Evolutionary conservation across 2,329 filamentous ascomycete species (phyloP), one percentile per base, ranked within the genome.

Genomic region (Ascosphaera apis): DNA sequence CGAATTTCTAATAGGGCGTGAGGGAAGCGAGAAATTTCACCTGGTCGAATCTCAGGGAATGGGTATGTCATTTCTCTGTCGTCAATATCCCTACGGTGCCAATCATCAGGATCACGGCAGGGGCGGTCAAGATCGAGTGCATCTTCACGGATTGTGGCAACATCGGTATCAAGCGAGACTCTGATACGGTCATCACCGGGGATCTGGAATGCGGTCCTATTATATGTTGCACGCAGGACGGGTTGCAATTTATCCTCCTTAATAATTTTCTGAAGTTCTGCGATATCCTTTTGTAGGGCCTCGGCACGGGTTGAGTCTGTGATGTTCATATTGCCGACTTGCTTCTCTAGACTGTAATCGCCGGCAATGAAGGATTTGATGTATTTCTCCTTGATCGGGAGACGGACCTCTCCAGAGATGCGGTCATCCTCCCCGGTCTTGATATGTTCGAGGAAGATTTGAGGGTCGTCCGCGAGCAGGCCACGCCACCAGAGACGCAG

Each of bases 351-450:
- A 92, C 79, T 47, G 78, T 73, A 56, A 93, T 88, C 69, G 34
- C 78, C 82, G 36, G 79, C 72, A 36, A 98, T 69, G 57, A 92
- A 93, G 1, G 74, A 65, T 53, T 84, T 75, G 41, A 95, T 66
- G 51, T 93, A 92, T 54, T 95, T 95, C 49, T 84, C 78, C 60
- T 98, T 98, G 57, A 93, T 79, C 6, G 79, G 68, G 51, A 98
- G 45, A 73, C 69, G 53, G 92, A 83, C 44, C 77, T 72, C 19
- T 21, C 19, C n/a, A n/a, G n/a, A n/a, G n/a, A n/a, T 53, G 78
- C 88, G 37, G 65, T 69, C 42, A 45, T 77, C 76, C 35, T 77
- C 71, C 39, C 75, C 69, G 38, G 91, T 72, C 8, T 72, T 76
- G 63, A 95, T 98, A 56, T 91, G 82, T 60, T 95, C 88, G 27